phyloP scores from a whole-genome alignment of 495 filamentous ascomycete species.

The Neurospora africana region DNA sequence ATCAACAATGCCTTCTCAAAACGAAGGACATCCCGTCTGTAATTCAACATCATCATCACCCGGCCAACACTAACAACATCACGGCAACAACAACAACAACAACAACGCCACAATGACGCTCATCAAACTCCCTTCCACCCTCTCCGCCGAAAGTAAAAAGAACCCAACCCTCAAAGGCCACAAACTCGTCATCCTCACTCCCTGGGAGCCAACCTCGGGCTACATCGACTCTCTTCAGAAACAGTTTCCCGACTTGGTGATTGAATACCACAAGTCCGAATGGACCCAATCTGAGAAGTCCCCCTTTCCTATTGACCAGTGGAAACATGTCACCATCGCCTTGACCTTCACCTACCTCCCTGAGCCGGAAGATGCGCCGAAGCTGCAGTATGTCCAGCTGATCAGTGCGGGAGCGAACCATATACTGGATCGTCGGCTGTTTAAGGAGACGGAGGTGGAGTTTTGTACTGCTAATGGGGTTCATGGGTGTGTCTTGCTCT shows the following conservation, averaged over 20 bases:
- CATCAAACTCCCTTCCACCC: background rate
- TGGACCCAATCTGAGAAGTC: constrained; percentile 1
- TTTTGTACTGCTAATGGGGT: constrained; percentile 68
- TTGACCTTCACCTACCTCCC: constrained; percentile 46
- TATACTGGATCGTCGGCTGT: constrained; percentile 50
- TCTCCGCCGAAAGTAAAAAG: background rate
- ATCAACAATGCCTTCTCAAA: background rate
- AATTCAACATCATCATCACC: background rate
- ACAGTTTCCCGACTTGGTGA: constrained; percentile 42
- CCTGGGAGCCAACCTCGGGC: constrained; percentile 28
- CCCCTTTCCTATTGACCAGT: constrained; percentile 31
- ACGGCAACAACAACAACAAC: background rate
- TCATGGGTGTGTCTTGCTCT: constrained; percentile 40
- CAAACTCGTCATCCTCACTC: constrained; percentile 37
- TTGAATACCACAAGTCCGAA: constrained; percentile 19
- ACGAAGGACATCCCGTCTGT: background rate
- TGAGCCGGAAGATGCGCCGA: constrained; percentile 34
- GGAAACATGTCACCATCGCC: constrained; percentile 52
- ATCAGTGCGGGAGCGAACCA: constrained; percentile 67
- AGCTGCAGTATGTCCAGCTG: constrained; percentile 63
- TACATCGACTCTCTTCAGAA: constrained; percentile 33
- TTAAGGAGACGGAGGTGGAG: constrained; percentile 49
- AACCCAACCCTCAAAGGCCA: constrained; percentile 34
- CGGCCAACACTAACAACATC: background rate
- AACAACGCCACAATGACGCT: background rate